Base-by-base conservation (phyloP, 1,139 yeast species). In the Hanseniaspora uvarum region DNA sequence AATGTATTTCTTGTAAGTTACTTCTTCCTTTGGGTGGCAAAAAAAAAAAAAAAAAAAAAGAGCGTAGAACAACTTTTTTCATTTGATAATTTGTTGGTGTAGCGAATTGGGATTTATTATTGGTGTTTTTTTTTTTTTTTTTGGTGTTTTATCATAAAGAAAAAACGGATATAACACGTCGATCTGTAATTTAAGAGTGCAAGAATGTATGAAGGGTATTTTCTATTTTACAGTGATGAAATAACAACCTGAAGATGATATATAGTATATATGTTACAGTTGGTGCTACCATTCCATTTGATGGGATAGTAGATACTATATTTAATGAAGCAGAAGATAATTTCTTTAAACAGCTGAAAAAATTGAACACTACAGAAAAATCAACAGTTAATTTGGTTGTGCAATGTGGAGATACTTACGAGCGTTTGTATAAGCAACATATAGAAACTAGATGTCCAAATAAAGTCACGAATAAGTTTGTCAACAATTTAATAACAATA, bases 241-340 rank as follows among this genome's bases (percentile, higher is more conserved):
- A n/a, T n/a, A n/a, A n/a, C n/a, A 28, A 28, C 31, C 31, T 28
- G 31, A 7, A n/a, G 16, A 38, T 38, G 46, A 37, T 34, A 38
- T 34, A 31, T 16, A 65, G 70, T 18, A 65, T 77, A 1, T 68
- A 82, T 41, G 79, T 84, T 10, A 81, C 94, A 0, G 83, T 94
- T 1, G 96, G 96, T 0, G 95, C 95, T 1, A 86, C 95, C 0
- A 86, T 83, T 12, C 84, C 94, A 0, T 87, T 87, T 65, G 71
- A 73, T 6, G 67, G 64, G 16, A 72, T 87, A n/a, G 66, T 87
- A 1, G 23, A 43, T 4, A 36, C 38, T 21, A 3, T 47, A 11
- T 36, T 53, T 12, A 3, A 41, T 6, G 31, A 47, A 5, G 18
- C 45, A 10, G 65, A 67, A 33, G 61, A 70, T 4, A 68, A 76